phyloP scores from a whole-genome alignment of 2,329 filamentous ascomycete genomes.

The Calonectria hongkongensis region DNA sequence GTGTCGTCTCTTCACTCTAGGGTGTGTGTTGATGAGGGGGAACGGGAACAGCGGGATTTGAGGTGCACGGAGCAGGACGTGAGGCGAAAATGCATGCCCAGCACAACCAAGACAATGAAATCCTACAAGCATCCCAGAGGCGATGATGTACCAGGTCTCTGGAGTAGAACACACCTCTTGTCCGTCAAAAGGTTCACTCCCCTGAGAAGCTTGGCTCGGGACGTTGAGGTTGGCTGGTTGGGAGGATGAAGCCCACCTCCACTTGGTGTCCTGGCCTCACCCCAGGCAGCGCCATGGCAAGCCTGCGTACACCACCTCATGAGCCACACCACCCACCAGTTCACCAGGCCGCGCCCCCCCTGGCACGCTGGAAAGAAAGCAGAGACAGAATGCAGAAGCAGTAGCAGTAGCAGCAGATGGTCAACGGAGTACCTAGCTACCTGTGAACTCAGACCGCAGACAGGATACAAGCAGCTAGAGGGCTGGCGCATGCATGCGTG shows the following conservation, averaged over 20 bases:
- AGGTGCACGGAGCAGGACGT: conserved; percentile 7
- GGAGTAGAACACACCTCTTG: conserved; percentile 11
- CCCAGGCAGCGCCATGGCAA: conserved; percentile 48
- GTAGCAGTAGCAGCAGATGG: conserved; percentile 15
- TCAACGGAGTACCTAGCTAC: conserved; percentile 21
- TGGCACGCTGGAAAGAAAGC: conserved; percentile 20
- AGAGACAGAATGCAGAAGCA: conserved; percentile 34
- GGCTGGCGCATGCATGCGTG: conserved; percentile 44
- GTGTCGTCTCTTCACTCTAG: background rate
- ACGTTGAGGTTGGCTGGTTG: conserved; percentile 45
- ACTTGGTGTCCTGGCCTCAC: conserved; percentile 48
- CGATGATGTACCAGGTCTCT: conserved; percentile 17
- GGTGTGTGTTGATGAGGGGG: conserved; percentile 14
- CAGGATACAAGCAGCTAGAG: conserved; percentile 34
- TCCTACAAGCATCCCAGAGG: conserved; percentile 1
- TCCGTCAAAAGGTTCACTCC: conserved; percentile 21
- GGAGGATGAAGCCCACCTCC: conserved; percentile 36
- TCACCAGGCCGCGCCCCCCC: conserved; percentile 27
- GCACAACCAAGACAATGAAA: conserved; percentile 25
- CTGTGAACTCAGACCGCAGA: conserved; percentile 35
- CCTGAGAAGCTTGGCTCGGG: conserved; percentile 17
- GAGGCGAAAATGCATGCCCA: conserved; percentile 12
- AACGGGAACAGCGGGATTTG: conserved; percentile 16
- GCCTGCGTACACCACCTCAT: conserved; percentile 41
- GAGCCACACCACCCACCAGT: conserved; percentile 45